phyloP scores from a whole-genome alignment of 208 protist species.

The Phytomonas sp. region DNA sequence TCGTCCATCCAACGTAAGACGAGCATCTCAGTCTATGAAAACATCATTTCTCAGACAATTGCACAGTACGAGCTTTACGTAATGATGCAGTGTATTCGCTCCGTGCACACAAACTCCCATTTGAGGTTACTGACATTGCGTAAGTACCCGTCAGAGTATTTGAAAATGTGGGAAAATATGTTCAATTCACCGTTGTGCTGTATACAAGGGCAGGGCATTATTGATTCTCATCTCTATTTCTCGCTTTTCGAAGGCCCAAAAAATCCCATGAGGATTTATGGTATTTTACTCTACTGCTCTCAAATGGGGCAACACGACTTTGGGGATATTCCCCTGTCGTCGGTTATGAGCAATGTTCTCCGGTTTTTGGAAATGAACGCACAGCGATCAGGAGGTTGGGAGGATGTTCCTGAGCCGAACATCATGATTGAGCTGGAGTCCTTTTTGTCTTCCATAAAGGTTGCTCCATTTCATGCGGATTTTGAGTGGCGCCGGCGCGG shows the following conservation, averaged over 20 bases:
- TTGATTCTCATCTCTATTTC: slow-evolving; percentile 78
- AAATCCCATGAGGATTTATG: slow-evolving; percentile 28
- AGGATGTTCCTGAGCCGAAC: slow-evolving; percentile 54
- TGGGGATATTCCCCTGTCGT: slow-evolving; percentile 77
- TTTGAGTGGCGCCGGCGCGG: slow-evolving; percentile 60
- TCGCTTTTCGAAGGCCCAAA: slow-evolving; percentile 24
- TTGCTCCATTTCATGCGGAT: slow-evolving; percentile 74
- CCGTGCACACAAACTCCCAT: slow-evolving; percentile 52
- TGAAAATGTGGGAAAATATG: slow-evolving; percentile 47
- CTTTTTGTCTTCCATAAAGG: slow-evolving; percentile 69
- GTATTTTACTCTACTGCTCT: slow-evolving; percentile 83
- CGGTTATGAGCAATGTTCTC: slow-evolving; percentile 73
- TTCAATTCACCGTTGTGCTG: slow-evolving; percentile 62
- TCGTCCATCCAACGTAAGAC: slow-evolving; percentile 65
- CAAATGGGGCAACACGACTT: slow-evolving; percentile 81
- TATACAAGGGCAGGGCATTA: slow-evolving; percentile 71
- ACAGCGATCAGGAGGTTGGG: not conserved
- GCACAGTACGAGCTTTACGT: slow-evolving; percentile 68
- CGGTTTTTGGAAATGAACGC: slow-evolving; percentile 38
- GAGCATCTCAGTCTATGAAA: slow-evolving; percentile 64
- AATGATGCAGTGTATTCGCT: slow-evolving; percentile 83
- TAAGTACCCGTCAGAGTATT: slow-evolving; percentile 43
- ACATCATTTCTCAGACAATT: slow-evolving; percentile 74
- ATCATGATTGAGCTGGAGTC: slow-evolving; percentile 80
- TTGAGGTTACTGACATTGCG: slow-evolving; percentile 67